Evolutionary conservation across 371 early-diverging fungal species (phyloP).

Genomic region (Blakeslea trispora): DNA sequence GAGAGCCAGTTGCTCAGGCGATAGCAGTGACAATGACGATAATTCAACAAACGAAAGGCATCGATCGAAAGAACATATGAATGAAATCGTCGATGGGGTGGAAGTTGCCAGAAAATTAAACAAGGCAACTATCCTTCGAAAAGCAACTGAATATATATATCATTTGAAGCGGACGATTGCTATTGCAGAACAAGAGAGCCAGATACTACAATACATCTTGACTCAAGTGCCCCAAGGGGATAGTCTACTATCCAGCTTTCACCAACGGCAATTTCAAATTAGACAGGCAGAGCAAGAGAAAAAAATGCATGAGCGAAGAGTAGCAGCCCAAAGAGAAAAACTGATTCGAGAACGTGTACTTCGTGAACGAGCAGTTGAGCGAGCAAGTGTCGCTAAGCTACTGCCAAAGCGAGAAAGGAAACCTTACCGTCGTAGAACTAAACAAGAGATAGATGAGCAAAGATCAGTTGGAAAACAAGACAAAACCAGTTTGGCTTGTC

Average conservation of each 20-base stretch:
- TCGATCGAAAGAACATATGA: background rate
- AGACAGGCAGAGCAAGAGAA: conserved; percentile 11
- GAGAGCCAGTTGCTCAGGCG: background rate
- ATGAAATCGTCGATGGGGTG: conserved; percentile 58
- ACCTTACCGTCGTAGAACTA: conserved; percentile 25
- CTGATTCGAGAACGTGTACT: conserved; percentile 10
- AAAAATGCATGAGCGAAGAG: conserved; percentile 10
- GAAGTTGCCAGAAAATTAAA: conserved; percentile 70
- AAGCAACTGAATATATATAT: conserved; percentile 81
- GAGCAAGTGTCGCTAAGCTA: conserved; percentile 19
- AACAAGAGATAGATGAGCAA: background rate
- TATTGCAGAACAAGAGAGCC: conserved; percentile 45
- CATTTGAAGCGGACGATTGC: conserved; percentile 59
- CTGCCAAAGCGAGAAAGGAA: conserved; percentile 26
- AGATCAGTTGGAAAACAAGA: background rate
- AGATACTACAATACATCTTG: conserved; percentile 38
- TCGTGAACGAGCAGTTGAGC: conserved; percentile 21
- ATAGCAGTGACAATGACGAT: conserved; percentile 6
- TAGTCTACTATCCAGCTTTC: conserved; percentile 23
- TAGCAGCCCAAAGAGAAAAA: conserved; percentile 5
- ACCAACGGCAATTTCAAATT: conserved; percentile 15
- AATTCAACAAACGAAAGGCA: too few relatives aligned
- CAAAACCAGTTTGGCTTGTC: background rate
- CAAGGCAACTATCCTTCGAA: conserved; percentile 81
- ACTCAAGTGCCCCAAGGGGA: conserved; percentile 47